Base-by-base conservation (phyloP, 768 basidiomycete genomes). In the Serendipita indica region DNA sequence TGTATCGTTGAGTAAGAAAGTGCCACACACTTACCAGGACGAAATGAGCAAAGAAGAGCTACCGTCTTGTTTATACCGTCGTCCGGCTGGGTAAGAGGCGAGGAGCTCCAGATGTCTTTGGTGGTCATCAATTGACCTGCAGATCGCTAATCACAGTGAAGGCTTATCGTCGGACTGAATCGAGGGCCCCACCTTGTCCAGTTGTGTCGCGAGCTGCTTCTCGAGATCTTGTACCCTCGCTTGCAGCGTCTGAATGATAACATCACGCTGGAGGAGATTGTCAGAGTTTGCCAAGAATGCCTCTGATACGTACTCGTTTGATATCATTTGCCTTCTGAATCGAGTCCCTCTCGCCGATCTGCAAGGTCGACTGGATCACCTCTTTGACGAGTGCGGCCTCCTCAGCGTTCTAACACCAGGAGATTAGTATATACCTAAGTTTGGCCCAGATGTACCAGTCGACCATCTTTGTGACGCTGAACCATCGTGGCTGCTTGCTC, bases 121-220 rank as follows among this genome's bases (percentile, higher is more conserved):
- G 32, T 54, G 22, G 22, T 54, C 16, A 54, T 54, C 16, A 54
- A 30, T 54, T 54, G 49, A 54, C 49, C 49, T n/a, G 30, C 32
- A 10, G 49, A 28, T 16, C 49, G 22, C 49, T 54, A 30, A n/a
- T 54, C 25, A 22, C 22, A 54, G 32, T 18, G 7, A 22, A 10
- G 25, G 30, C 10, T 25, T 7, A 20, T 54, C 16, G n/a, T 10
- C 4, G 7, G 22, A 5, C 7, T 27, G 30, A 20, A 54, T 28
- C 10, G 4, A 30, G 41, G n/a, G 10, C 20, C 32, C 16, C 16
- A 54, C 49, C 25, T 54, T 54, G 25, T 28, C 49, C 25, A 54
- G 32, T 18, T 28, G 49, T n/a, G 25, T 30, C 10, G 49, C 49
- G 10, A 54, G 49, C n/a, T 54, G 49, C 30, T 54, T 54, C 32